A percentile compares a stretch with the other conserved stretches of the same genome.
phyloP scores from a whole-genome alignment of 2,329 filamentous ascomycete species.

The Arthrobotrys pseudoclavata region DNA sequence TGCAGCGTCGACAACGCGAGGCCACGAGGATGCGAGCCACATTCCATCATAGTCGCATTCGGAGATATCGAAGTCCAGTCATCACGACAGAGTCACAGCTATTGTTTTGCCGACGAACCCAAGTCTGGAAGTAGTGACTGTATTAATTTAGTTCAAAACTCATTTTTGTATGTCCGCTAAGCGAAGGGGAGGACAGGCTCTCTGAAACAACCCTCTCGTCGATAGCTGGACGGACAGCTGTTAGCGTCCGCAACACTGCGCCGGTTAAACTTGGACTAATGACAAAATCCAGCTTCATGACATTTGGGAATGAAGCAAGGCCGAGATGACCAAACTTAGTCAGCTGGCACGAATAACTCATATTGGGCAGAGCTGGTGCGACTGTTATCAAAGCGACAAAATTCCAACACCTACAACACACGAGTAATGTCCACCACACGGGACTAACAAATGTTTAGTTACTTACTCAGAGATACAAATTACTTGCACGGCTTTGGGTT shows the following conservation, averaged over 20 bases:
- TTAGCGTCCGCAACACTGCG: background rate
- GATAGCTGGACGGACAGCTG: background rate
- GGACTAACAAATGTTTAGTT: background rate
- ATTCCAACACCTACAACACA: constrained; percentile 25
- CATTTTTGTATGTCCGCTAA: constrained; percentile 7
- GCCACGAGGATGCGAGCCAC: background rate
- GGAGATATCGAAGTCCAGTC: background rate
- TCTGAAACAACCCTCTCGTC: background rate
- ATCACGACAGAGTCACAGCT: constrained; percentile 5
- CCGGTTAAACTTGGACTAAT: background rate
- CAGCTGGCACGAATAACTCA: background rate
- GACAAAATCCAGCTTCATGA: background rate
- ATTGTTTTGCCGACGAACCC: constrained; percentile 7
- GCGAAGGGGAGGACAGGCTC: background rate
- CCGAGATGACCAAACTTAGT: background rate
- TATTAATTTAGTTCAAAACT: constrained; percentile 1
- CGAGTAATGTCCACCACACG: background rate
- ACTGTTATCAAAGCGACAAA: background rate
- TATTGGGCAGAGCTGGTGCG: background rate
- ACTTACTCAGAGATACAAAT: background rate
- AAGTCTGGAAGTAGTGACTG: background rate
- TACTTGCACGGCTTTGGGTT: background rate
- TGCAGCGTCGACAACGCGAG: constrained; percentile 10
- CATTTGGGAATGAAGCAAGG: background rate
- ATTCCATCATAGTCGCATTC: constrained; percentile 13